Conservation (phyloP, 2,329 filamentous ascomycete species). For the Colletotrichum sp. region DNA sequence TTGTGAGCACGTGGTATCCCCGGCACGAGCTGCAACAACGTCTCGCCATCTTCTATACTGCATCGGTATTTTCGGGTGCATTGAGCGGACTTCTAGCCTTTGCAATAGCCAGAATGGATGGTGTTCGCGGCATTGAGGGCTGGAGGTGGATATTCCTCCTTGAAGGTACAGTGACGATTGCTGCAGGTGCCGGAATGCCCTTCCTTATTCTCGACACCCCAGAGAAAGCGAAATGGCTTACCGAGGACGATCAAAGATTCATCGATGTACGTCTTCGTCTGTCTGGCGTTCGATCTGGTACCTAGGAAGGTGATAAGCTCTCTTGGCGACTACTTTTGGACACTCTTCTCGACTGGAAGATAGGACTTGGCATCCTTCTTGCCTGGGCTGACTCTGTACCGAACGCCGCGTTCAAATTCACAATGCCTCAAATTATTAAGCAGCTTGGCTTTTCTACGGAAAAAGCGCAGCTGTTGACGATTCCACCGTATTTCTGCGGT, state of each 20-base stretch:
- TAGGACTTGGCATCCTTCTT: slow-evolving; percentile 40
- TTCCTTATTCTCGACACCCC: slow-evolving; percentile 41
- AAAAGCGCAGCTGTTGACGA: slow-evolving; percentile 31
- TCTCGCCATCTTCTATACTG: slow-evolving; percentile 38
- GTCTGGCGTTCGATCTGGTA: neutral
- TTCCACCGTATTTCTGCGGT: slow-evolving; percentile 39
- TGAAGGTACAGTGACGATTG: slow-evolving; percentile 28
- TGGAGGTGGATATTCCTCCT: slow-evolving; percentile 61
- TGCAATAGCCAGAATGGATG: slow-evolving; percentile 52
- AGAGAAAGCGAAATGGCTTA: slow-evolving; percentile 33
- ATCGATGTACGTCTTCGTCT: slow-evolving; percentile 11
- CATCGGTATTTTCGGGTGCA: slow-evolving; percentile 47
- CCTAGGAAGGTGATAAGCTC: slow-evolving; percentile 27
- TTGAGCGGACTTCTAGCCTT: slow-evolving; percentile 52
- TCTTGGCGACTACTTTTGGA: slow-evolving; percentile 30
- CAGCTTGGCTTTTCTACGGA: slow-evolving; percentile 41
- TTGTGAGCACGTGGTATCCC: slow-evolving; percentile 33
- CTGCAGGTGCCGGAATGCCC: slow-evolving; percentile 46
- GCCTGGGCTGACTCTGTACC: slow-evolving; percentile 43
- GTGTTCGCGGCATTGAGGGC: slow-evolving; percentile 48
- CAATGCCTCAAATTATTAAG: slow-evolving; percentile 40
- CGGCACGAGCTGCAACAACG: slow-evolving; percentile 31
- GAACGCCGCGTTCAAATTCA: slow-evolving; percentile 34
- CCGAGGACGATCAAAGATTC: slow-evolving; percentile 38
- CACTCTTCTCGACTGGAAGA: slow-evolving; percentile 49